Evolutionary conservation across 2,329 filamentous ascomycete species (phyloP), one percentile per base, ranked within the genome.

Genomic region (Grosmannia huntii): DNA sequence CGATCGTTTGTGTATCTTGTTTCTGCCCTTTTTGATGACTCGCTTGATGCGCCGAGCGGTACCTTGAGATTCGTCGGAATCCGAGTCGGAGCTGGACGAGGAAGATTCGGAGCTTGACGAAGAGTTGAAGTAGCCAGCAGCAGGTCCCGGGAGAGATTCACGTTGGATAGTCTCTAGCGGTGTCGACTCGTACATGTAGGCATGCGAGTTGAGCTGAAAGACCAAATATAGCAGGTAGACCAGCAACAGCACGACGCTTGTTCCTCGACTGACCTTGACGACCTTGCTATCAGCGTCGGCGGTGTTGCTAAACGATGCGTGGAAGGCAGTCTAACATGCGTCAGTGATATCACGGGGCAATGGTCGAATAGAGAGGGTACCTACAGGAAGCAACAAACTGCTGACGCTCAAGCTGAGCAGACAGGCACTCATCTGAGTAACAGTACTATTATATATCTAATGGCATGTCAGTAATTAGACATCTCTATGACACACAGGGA

Each of bases 171-270:
- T 78, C 59, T 84, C 81, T 64, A 87, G 83, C 1, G 85, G 85
- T 11, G 83, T 87, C 61, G 84, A 84, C 66, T 83, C 82, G 71
- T 87, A 88, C 71, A 89, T 83, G 44, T 78, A 75, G 41, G 74
- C 73, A 66, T 87, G 86, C 1, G 86, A 83, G 64, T 84, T 86
- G 55, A 92, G 78, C 69, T 91, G 87, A 69, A 91, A 90, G 62
- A 85, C 73, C 5, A 92, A 80, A 64, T 91, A 92, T 56, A 84
- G 78, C 23, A 76, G 78, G 67, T 92, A 92, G 19, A 89, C 83
- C 31, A 87, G 68, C 1, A 92, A 73, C 1, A 91, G 76, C 50
- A 91, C 83, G 49, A 92, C 78, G 65, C 87, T 88, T 1, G 87
- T 90, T 57, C 87, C 86, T 55, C 88, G 83, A 68, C 87, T 90